Evolutionary conservation across 768 basidiomycete species (phyloP).

Genomic region (Lyophyllum semitale): DNA sequence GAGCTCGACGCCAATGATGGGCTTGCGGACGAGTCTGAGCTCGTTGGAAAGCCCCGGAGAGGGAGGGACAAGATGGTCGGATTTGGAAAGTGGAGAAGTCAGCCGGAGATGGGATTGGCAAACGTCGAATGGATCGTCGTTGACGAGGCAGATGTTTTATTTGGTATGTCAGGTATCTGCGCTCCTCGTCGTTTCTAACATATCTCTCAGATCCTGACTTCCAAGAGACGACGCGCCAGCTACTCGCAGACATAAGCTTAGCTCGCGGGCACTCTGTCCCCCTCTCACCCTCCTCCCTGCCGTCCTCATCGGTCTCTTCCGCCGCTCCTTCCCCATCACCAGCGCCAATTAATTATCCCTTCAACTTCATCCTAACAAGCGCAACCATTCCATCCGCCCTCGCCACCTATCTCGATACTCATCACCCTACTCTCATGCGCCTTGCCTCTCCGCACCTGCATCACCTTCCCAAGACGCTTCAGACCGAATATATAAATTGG

Average conservation of each 20-base stretch:
- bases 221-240: conserved; percentile 64
- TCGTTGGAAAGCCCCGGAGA: conserved; percentile 27
- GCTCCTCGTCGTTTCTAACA: neutral
- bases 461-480: conserved; percentile 68
- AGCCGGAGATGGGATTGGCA: conserved; percentile 62
- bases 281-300: conserved; percentile 30
- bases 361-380: conserved; percentile 79
- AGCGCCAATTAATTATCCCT: conserved; percentile 59
- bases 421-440: conserved; percentile 67
- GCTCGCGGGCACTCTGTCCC: conserved; percentile 56
- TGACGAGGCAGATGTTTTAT: conserved; percentile 90
- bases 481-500: conserved; percentile 74
- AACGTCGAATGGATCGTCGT: conserved; percentile 87
- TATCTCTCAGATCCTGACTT: conserved; percentile 73
- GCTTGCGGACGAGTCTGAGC: conserved; percentile 21
- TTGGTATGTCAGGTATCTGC: conserved; percentile 53
- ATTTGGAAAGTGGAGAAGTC: conserved; percentile 41
- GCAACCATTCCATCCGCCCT: conserved; percentile 87
- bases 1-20: conserved; percentile 22
- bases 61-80: conserved; percentile 38
- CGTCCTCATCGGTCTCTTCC: conserved; percentile 19
- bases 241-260: conserved; percentile 70
- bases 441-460: conserved; percentile 83
- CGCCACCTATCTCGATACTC: conserved; percentile 57
- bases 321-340: conserved; percentile 10